Base-by-base conservation (phyloP, 2,329 filamentous ascomycete genomes). In the Sporothrix curviconia region DNA sequence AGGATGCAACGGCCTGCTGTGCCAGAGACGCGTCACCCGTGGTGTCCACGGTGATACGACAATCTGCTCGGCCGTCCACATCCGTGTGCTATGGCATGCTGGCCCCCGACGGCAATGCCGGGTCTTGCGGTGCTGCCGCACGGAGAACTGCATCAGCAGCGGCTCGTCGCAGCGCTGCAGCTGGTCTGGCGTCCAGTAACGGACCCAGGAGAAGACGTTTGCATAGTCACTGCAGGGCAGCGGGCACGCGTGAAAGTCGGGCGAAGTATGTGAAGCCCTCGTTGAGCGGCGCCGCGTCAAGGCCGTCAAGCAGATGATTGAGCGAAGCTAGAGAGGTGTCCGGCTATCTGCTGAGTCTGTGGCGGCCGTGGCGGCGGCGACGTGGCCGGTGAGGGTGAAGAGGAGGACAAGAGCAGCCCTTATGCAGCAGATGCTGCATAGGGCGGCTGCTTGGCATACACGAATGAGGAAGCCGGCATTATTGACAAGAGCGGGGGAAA, bases 141-240 rank as follows among this genome's bases (percentile, higher is more conserved):
- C 34, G 4, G 47, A 51, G 19, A 51, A 51, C 32, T 51, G 47
- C 3, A 36, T 14, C 5, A 51, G 14, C 32, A 51, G 7, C n/a
- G 47, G 47, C 11, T 51, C 47, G 7, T 39, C 19, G 22, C 47
- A 51, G 3, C 47, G 19, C 32, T 51, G 47, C 14, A 51, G 32
- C 14, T 37, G 47, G 12, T 51, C 47, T 2, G 47, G 47, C 3
- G 32, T 37, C 47, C 47, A 51, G 47, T 51, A 51, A 7, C 47
- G 32, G 7, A 51, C 47, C 47, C 47, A 51, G 8, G 17, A 37
- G 32, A 37, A 37, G 19, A 51, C 47, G n/a, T 51, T 51, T 17
- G 47, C 12, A 51, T 25, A 51, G 47, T 51, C 47, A 22, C 47
- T 51, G 47, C 47, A 51, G 12, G 47, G 32, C 6, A 51, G 32